Evolutionary conservation across 495 filamentous ascomycete genomes (phyloP).

Genomic region (Penicillium soppii): DNA sequence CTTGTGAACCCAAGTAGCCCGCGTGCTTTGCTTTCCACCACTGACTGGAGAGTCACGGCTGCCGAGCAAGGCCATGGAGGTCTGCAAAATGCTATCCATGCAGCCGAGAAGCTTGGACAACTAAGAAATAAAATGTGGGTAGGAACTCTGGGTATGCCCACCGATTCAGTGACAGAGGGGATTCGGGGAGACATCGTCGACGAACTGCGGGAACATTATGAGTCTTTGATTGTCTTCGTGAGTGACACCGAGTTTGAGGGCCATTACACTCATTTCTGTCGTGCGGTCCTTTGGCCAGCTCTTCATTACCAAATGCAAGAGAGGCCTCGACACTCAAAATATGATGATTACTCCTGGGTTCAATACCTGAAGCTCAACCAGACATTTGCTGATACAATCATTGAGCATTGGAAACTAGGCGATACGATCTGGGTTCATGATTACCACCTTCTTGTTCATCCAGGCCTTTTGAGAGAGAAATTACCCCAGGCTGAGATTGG

Average conservation of each 20-base stretch:
- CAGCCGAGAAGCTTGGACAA: constrained; percentile 59
- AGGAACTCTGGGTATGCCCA: constrained; percentile 86
- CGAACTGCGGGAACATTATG: constrained; percentile 68
- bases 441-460: constrained; percentile 83
- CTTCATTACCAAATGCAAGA: constrained; percentile 95
- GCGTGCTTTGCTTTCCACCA: constrained; percentile 55
- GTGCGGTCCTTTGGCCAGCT: constrained; percentile 80
- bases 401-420: constrained; percentile 79
- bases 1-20: constrained; percentile 33
- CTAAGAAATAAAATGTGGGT: constrained; percentile 72
- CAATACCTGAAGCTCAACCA: constrained; percentile 86
- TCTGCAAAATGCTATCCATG: constrained; percentile 76
- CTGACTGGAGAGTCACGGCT: constrained; percentile 72
- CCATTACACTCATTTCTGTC: constrained; percentile 87
- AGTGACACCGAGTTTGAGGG: constrained; percentile 83
- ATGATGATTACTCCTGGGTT: constrained; percentile 90
- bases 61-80: constrained; percentile 87
- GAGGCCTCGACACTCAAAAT: constrained; percentile 90
- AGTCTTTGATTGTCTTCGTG: constrained; percentile 75
- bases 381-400: constrained; percentile 80
- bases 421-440: constrained; percentile 91
- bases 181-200: constrained; percentile 75
- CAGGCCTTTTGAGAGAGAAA: constrained; percentile 73
- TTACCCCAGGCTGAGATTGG: constrained; percentile 83
- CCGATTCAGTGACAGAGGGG: constrained; percentile 67